Evolutionary conservation across 176 grass and related monocot genomes (phyloP), one percentile per base, ranked within the genome.

Genomic region (Bothriochloa decipiens): DNA sequence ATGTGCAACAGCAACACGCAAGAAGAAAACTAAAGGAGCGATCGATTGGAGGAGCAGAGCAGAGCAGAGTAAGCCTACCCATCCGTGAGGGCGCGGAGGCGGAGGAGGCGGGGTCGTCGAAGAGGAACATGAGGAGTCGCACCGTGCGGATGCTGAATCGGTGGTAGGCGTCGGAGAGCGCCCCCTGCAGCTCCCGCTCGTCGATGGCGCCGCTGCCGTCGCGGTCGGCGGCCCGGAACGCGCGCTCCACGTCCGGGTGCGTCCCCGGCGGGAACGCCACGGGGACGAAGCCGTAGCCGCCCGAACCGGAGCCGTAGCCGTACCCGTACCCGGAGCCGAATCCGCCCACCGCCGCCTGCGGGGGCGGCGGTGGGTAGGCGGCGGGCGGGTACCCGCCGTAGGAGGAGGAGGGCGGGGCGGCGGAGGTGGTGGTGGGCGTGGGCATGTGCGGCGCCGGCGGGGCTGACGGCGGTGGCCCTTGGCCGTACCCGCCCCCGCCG

Each of bases 101-200:
- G n/a, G 86, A 81, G n/a, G 80, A 81, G 15, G n/a, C n/a, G n/a
- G n/a, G 81, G 42, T 89, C 81, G 69, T 52, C 89, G 92, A 92
- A 97, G 81, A 94, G 84, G 77, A 89, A 94, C 28, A 97, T 82
- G 37, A 97, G 92, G 55, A 94, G 80, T 23, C 92, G 92, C 2
- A 94, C 78, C 75, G 95, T 97, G 69, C 95, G 88, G 47, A 97
- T 88, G 55, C 92, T 91, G 73, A 97, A 97, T 0, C 87, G 90
- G 67, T 87, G 92, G 81, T 91, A 79, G 3, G 85, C 81, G 3
- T 78, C 42, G 5, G 95, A 97, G 39, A 97, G 90, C 42, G 95
- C 95, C 20, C 28, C 86, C 80, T 97, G 95, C 39, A 97, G 87
- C 88, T 97, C 95, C 3, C 37, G 73, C 78, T 94, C 95, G 77